Conservation (phyloP, 1,284 basidiomycete genomes). For the Fomitopsis betulina region DNA sequence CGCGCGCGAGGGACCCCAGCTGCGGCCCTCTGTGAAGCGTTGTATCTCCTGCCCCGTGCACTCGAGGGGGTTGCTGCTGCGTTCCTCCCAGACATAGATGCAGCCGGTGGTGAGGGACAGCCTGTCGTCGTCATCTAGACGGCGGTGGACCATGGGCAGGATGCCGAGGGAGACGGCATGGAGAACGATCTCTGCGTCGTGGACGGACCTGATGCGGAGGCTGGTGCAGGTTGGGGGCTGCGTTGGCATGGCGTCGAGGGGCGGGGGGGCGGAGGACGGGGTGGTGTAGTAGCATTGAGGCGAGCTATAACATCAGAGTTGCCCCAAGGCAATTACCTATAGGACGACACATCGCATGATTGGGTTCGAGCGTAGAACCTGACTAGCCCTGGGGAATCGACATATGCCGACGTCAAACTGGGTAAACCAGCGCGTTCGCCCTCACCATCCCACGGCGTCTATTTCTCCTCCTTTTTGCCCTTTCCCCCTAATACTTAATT, state of each 20-base stretch:
- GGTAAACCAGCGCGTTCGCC: background rate
- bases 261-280: slow-evolving; percentile 1
- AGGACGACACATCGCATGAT: slow-evolving; percentile 5
- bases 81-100: slow-evolving; percentile 45
- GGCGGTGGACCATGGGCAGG: slow-evolving; percentile 36
- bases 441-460: background rate
- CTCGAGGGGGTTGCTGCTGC: slow-evolving; percentile 33
- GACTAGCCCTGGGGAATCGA: background rate
- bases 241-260: slow-evolving; percentile 28
- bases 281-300: background rate
- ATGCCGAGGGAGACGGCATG: slow-evolving; percentile 34
- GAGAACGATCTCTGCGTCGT: slow-evolving; percentile 41
- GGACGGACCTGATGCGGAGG: slow-evolving; percentile 33
- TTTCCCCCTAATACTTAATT: background rate
- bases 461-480: background rate
- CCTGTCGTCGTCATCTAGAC: slow-evolving; percentile 41
- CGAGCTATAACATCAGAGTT: background rate
- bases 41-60: slow-evolving; percentile 38
- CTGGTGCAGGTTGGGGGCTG: slow-evolving; percentile 38
- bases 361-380: slow-evolving; percentile 1
- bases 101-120: slow-evolving; percentile 35
- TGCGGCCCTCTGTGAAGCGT: slow-evolving; percentile 38
- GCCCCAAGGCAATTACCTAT: slow-evolving; percentile 1
- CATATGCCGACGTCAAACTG: slow-evolving; percentile 4
- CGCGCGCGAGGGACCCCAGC: slow-evolving; percentile 28